phyloP scores from a whole-genome alignment of 2,329 filamentous ascomycete genomes.

The Trichoderma polysporum region DNA sequence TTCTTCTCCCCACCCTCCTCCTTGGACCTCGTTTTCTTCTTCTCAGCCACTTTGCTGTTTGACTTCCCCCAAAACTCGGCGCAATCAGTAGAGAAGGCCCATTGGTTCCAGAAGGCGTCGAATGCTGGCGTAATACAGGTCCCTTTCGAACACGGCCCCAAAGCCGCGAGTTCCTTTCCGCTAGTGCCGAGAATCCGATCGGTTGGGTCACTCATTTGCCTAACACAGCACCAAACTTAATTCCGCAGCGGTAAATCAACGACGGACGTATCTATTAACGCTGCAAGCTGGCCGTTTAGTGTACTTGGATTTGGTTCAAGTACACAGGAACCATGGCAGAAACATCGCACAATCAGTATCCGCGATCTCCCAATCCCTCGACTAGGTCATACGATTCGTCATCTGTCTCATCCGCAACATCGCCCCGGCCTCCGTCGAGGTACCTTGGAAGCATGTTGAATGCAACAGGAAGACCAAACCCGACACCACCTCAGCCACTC shows the following conservation, averaged over 20 bases:
- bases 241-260: conserved; percentile 7
- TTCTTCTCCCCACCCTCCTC: background rate
- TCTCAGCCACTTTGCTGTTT: background rate
- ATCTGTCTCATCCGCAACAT: conserved; percentile 61
- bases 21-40: background rate
- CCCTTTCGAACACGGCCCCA: background rate
- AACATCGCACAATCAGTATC: conserved; percentile 54
- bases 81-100: background rate
- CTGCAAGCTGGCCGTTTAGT: background rate
- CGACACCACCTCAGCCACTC: conserved; percentile 52
- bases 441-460: conserved; percentile 55
- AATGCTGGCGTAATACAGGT: conserved; percentile 16
- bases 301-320: conserved; percentile 21
- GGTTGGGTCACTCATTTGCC: conserved; percentile 16
- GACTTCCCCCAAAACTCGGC: background rate
- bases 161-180: conserved; percentile 7
- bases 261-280: background rate
- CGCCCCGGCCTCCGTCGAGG: conserved; percentile 54
- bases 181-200: conserved; percentile 15
- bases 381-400: conserved; percentile 64
- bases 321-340: conserved; percentile 50
- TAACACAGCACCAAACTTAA: conserved; percentile 2
- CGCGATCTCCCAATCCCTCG: conserved; percentile 62
- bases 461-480: conserved; percentile 50
- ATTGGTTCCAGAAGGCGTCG: background rate